A percentile compares a stretch with the other conserved stretches of the same genome.
phyloP scores from a whole-genome alignment of 805 yeast species.

The Wickerhamomyces pijperi region DNA sequence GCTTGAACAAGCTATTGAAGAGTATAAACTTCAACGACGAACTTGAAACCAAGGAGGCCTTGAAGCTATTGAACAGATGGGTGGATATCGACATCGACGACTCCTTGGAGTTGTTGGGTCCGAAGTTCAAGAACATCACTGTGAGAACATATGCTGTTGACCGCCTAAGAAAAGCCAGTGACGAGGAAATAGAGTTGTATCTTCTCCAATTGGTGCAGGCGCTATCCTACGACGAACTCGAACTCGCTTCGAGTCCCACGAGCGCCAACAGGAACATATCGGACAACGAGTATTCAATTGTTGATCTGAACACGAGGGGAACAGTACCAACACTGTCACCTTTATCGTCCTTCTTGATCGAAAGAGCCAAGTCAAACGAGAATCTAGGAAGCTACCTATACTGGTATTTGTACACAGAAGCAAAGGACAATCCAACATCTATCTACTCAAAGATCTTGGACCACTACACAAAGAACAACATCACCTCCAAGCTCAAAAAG shows the following conservation, averaged over 20 bases:
- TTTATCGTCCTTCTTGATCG: slow-evolving; percentile 63
- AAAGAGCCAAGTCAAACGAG: slow-evolving; percentile 53
- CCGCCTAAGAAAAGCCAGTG: slow-evolving; percentile 64
- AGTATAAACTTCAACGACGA: slow-evolving; percentile 85
- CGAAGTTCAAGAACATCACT: slow-evolving; percentile 57
- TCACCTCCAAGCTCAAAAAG: slow-evolving; percentile 25
- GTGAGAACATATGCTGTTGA: slow-evolving; percentile 86
- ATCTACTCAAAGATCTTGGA: slow-evolving; percentile 35
- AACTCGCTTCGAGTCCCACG: slow-evolving; percentile 2
- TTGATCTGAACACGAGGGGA: slow-evolving; percentile 14
- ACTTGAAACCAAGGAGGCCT: slow-evolving; percentile 67
- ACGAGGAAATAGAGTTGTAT: slow-evolving; percentile 71
- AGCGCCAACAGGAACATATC: neutral
- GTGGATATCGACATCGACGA: slow-evolving; percentile 75
- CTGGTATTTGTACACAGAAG: slow-evolving; percentile 88
- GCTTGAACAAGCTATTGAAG: slow-evolving; percentile 73
- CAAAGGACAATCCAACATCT: slow-evolving; percentile 48
- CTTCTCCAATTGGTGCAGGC: slow-evolving; percentile 88
- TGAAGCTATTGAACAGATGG: slow-evolving; percentile 59
- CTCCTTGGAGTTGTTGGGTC: slow-evolving; percentile 77
- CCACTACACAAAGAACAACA: slow-evolving; percentile 29
- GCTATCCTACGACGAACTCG: slow-evolving; percentile 55
- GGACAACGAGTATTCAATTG: slow-evolving; percentile 27
- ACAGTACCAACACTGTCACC: slow-evolving; percentile 34
- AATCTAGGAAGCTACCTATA: slow-evolving; percentile 73